Evolutionary conservation across 176 grass and related monocot genomes (phyloP).

Genomic region (Triticum turgidum): DNA sequence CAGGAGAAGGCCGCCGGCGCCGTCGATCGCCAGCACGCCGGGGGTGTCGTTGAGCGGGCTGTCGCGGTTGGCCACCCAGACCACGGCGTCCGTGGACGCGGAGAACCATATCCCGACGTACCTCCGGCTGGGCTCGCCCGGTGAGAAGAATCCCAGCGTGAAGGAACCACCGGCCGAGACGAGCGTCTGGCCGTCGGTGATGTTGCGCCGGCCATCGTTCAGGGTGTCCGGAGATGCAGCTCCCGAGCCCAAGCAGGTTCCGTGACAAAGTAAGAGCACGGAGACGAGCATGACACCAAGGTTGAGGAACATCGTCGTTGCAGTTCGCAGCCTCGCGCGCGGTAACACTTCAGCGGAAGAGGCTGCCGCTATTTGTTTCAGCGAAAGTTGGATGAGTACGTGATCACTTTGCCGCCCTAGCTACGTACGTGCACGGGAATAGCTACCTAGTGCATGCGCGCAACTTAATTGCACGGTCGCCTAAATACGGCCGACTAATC

Average conservation of each 20-base stretch:
- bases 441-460: neutral
- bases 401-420: neutral
- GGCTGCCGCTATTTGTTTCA: no score
- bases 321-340: neutral
- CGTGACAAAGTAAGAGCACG: neutral
- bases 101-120: constrained; percentile 54
- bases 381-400: neutral
- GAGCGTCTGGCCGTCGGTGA: constrained; percentile 33
- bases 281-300: neutral
- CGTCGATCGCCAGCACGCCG: neutral
- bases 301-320: neutral
- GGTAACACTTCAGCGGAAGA: no score
- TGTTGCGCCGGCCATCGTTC: neutral
- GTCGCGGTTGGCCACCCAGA: constrained; percentile 65
- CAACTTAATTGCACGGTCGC: neutral
- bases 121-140: neutral
- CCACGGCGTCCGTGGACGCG: neutral
- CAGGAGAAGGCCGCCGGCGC: neutral
- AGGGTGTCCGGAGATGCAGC: neutral
- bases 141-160: constrained; percentile 47
- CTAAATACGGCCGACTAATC: neutral
- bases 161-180: constrained; percentile 39
- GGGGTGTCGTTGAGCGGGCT: constrained; percentile 19
- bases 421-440: neutral
- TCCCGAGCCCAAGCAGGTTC: neutral